Percentiles rank a stretch among this genome's conserved stretches.
Evolutionary conservation across 306 rosid species (phyloP).

Genomic region (Sesbania bispinosa): DNA sequence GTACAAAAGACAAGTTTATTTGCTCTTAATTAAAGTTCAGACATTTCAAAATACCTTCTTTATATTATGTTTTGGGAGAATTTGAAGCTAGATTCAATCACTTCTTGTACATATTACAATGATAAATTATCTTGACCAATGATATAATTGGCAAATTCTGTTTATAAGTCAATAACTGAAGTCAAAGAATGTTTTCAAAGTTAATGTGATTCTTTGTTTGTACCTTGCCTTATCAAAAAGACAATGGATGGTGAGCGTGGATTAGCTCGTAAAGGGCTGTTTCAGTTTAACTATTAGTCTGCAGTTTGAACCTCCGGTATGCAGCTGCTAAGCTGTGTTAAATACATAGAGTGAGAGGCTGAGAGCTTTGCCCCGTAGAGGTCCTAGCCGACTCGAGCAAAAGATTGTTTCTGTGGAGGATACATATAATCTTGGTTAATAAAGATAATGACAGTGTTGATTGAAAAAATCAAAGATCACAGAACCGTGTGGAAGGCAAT

Average conservation of each 20-base stretch:
- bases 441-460: constrained; percentile 11
- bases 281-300: no score
- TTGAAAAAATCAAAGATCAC: constrained; percentile 1
- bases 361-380: no score
- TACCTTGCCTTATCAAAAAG: constrained; percentile 25
- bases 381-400: no score
- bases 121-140: background rate
- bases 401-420: no score
- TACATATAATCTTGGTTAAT: no score
- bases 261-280: no score
- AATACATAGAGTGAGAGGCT: no score
- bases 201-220: background rate
- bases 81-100: background rate
- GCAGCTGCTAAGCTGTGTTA: no score
- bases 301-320: no score
- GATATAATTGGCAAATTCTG: background rate
- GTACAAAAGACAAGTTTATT: constrained; percentile 8
- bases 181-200: background rate
- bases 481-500: constrained; percentile 24
- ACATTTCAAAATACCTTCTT: background rate
- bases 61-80: constrained; percentile 11
- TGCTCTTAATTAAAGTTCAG: background rate
- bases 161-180: constrained; percentile 30
- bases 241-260: no score
- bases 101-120: background rate